A percentile compares a stretch with the other conserved stretches of the same genome.
These are phyloP conservation scores for Penicillium sp. DNA, from an alignment of 2,329 filamentous ascomycete species.

Conservation along the genomic window DNA sequence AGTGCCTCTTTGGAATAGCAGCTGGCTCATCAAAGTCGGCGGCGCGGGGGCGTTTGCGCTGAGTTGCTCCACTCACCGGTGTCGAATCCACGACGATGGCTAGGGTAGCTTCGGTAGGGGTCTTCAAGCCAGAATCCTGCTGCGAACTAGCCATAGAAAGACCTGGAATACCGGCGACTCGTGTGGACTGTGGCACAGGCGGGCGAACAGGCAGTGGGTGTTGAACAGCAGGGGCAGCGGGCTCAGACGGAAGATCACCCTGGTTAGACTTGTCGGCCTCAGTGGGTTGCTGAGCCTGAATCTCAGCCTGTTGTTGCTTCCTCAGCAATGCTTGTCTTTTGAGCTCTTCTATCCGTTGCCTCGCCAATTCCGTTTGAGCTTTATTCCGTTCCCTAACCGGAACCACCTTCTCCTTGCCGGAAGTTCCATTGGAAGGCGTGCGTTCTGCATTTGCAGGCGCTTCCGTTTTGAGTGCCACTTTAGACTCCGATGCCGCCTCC, in stretches of 20 bases:
- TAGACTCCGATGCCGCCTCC: conserved; percentile 15
- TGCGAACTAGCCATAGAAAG: conserved; percentile 46
- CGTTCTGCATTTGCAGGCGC: conserved; percentile 5
- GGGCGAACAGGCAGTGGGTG: conserved; percentile 40
- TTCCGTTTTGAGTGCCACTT: conserved; percentile 11
- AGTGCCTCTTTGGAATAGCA: conserved; percentile 54
- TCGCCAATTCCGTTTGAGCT: conserved; percentile 68
- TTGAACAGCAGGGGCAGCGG: conserved; percentile 20
- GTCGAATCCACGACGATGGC: conserved; percentile 18
- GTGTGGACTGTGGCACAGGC: conserved; percentile 26
- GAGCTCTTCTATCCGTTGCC: conserved; percentile 73
- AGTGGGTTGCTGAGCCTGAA: conserved; percentile 13
- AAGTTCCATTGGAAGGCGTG: conserved; percentile 5
- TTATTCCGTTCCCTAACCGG: conserved; percentile 49
- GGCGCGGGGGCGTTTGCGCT: conserved; percentile 60
- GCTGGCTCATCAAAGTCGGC: conserved; percentile 64
- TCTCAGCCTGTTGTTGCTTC: conserved; percentile 27
- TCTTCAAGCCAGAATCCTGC: conserved; percentile 4
- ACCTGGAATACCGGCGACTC: conserved; percentile 47
- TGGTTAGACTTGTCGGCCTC: neutral
- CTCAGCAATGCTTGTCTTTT: conserved; percentile 50
- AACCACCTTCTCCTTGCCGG: conserved; percentile 23
- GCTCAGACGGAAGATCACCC: neutral
- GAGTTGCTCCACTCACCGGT: conserved; percentile 22
- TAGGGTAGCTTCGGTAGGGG: conserved; percentile 8